Base-by-base conservation (phyloP, 306 rosid genomes). In the Arachis hypogaea region DNA sequence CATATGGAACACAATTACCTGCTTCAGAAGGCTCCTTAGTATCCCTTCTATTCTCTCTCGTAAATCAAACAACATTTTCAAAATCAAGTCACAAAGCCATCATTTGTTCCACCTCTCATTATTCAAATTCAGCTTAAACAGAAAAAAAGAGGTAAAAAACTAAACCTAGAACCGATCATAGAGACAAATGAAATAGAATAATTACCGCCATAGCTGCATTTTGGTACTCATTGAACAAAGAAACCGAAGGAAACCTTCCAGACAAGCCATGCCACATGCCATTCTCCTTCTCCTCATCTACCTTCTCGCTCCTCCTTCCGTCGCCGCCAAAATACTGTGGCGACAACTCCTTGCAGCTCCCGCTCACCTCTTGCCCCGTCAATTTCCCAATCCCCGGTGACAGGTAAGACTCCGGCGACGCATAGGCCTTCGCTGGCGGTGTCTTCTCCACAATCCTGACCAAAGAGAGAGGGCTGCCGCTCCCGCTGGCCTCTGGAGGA, bases 171-270 rank as follows among this genome's bases (percentile, higher is more conserved):
- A 7, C 57, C 2, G 22, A 65, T 62, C 8, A 63, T 7, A 28
- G 10, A 41, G 40, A 33, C 9, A 54, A 63, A 47, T 11, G 7
- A 22, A 65, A 63, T 0, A 11, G 67, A 68, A 3, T 0, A 79
- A 29, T 55, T 83, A 93, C 98, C 89, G 90, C 96, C 97, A 90
- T 90, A 16, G 98, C 98, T 59, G 96, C 83, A 84, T 84, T 88
- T 73, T 91, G 98, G 69, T 86, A 93, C 73, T 91, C 98, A 87
- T 89, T 93, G 14, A 14, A 14, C 14, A 14, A 14, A 14, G 14
- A 14, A 14, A 14, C 14, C 14, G 14, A 14, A 14, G 98, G 97
- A 63, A 93, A 91, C 77, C 57, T 86, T 50, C 97, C 98, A 28
- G 85, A 76, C 78, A 91, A 84, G 82, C 93, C 36, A 82, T 91